Evolutionary conservation across 257 asterid genomes (phyloP).

Genomic region (Solanum chmielewskii): DNA sequence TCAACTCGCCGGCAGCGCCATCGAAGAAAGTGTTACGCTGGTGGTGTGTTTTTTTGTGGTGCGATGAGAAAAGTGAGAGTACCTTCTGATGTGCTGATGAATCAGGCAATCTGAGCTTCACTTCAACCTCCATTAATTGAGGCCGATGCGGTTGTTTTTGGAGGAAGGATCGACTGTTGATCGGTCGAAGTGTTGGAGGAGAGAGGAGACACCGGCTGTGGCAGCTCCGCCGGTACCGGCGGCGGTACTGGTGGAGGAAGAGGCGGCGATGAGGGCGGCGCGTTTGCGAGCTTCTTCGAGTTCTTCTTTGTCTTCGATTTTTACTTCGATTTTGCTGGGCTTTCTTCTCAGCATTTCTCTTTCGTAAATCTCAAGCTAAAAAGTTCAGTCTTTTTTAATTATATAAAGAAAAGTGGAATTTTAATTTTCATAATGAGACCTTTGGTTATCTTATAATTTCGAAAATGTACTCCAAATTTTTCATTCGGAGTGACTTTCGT

Average conservation of each 20-base stretch:
- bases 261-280: slow-evolving; percentile 32
- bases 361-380: neutral
- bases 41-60: slow-evolving; percentile 49
- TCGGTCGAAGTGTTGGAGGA: slow-evolving; percentile 79
- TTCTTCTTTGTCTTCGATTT: slow-evolving; percentile 75
- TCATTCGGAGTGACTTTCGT: neutral
- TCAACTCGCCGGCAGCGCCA: slow-evolving; percentile 52
- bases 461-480: neutral
- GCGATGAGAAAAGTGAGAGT: slow-evolving; percentile 43
- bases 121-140: slow-evolving; percentile 79
- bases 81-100: slow-evolving; percentile 46
- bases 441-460: neutral
- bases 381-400: neutral
- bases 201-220: slow-evolving; percentile 44
- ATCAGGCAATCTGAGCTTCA: slow-evolving; percentile 66
- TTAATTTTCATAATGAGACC: neutral
- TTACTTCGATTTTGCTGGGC: slow-evolving; percentile 74
- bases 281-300: slow-evolving; percentile 77
- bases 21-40: slow-evolving; percentile 85
- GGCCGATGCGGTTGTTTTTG: slow-evolving; percentile 83
- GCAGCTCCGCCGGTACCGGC: slow-evolving; percentile 4
- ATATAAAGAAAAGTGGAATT: neutral
- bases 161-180: slow-evolving; percentile 47
- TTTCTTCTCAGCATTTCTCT: slow-evolving; percentile 77
- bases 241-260: slow-evolving; percentile 1